Percentiles rank a stretch among this genome's conserved stretches.
These are phyloP conservation scores for Rhizomucor pusillus DNA, from an alignment of 371 early-diverging fungal genomes.

Conservation along the genomic window DNA sequence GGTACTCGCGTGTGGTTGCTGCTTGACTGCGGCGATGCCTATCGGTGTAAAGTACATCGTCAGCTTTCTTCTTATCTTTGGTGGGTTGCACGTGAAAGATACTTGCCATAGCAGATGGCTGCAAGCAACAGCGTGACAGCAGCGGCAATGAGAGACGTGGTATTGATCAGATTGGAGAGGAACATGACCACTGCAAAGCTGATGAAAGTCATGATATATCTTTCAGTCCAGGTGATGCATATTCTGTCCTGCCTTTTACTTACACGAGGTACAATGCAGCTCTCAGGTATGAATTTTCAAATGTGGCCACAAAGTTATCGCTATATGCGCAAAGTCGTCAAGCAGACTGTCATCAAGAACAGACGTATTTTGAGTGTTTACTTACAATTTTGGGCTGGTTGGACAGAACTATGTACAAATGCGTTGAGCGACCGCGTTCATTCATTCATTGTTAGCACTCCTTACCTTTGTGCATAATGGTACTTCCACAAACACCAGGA, in stretches of 20 bases:
- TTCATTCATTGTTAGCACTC: background rate
- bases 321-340: conserved; percentile 13
- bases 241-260: conserved; percentile 8
- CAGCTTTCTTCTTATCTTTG: background rate
- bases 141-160: conserved; percentile 27
- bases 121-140: conserved; percentile 36
- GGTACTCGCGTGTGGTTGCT: conserved; percentile 43
- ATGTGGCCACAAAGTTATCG: conserved; percentile 34
- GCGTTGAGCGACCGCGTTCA: no score
- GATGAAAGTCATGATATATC: background rate
- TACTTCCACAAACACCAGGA: conserved; percentile 45
- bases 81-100: background rate
- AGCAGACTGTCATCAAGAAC: background rate
- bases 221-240: background rate
- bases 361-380: background rate
- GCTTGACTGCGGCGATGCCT: conserved; percentile 41
- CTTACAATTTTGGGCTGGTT: conserved; percentile 48
- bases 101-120: conserved; percentile 35
- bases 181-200: conserved; percentile 45
- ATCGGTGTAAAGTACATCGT: background rate
- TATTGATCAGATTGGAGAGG: conserved; percentile 27
- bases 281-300: conserved; percentile 39
- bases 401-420: conserved; percentile 40
- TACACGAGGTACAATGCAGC: conserved; percentile 36
- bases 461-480: conserved; percentile 41